Evolutionary conservation across 352 stramenopile genomes (phyloP).

Genomic region (Labyrinthula sp.): DNA sequence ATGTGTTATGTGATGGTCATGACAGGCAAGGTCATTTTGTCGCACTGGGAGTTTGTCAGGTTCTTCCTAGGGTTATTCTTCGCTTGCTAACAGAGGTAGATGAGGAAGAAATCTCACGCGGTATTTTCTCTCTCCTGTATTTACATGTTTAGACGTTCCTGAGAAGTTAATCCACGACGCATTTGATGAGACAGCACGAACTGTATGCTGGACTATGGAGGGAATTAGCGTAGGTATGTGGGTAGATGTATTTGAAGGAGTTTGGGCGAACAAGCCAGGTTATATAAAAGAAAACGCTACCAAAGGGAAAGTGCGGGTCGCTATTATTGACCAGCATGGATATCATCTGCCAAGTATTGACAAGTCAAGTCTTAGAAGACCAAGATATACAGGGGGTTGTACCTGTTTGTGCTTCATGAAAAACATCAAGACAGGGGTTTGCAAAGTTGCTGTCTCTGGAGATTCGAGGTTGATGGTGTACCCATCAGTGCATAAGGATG

Average conservation of each 20-base stretch:
- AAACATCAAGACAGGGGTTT: constrained; percentile 10
- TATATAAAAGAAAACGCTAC: constrained; percentile 1
- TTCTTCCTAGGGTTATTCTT: constrained; percentile 4
- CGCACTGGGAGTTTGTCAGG: constrained; percentile 8
- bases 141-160: too few relatives aligned
- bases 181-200: constrained; percentile 7
- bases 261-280: constrained; percentile 10
- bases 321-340: constrained; percentile 17
- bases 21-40: constrained; percentile 20
- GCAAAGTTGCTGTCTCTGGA: constrained; percentile 9
- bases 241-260: constrained; percentile 21
- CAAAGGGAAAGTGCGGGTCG: constrained; percentile 5
- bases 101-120: neutral
- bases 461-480: constrained; percentile 22
- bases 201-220: constrained; percentile 14
- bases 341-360: constrained; percentile 20
- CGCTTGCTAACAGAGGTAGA: constrained; percentile 1
- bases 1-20: constrained; percentile 27
- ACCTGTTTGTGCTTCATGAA: constrained; percentile 8
- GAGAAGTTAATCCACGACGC: constrained; percentile 9
- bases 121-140: too few relatives aligned
- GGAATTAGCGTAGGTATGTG: constrained; percentile 21
- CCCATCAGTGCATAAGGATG: constrained; percentile 8
- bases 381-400: constrained; percentile 23
- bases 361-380: constrained; percentile 9